These are phyloP conservation scores for Penicillium sp. DNA, from an alignment of 2,329 filamentous ascomycete genomes.

Conservation along the genomic window DNA sequence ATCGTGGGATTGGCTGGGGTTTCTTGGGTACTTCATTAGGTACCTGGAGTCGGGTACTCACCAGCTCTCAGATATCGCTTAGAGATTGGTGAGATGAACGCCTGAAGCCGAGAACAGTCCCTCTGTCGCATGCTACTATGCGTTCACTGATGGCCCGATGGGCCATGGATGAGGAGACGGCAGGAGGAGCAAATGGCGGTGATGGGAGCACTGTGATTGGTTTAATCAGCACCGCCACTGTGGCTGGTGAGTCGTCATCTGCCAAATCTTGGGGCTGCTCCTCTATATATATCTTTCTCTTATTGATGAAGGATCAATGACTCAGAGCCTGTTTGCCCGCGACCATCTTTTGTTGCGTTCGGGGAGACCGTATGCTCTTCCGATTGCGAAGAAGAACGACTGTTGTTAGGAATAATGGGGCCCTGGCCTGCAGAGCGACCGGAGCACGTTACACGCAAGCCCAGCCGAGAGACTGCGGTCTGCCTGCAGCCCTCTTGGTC, in stretches of 20 bases:
- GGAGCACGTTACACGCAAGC: slow-evolving; percentile 15
- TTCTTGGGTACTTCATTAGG: slow-evolving; percentile 20
- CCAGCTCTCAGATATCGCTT: background rate
- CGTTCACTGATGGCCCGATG: background rate
- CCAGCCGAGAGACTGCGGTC: slow-evolving; percentile 1
- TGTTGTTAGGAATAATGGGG: background rate
- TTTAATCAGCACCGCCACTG: slow-evolving; percentile 34
- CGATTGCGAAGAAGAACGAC: background rate
- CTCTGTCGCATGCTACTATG: background rate
- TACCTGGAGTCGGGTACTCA: slow-evolving; percentile 18
- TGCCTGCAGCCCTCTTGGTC: slow-evolving; percentile 4
- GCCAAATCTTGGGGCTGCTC: background rate
- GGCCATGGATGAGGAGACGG: background rate
- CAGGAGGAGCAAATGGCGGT: slow-evolving; percentile 33
- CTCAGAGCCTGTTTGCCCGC: background rate
- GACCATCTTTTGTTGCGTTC: background rate
- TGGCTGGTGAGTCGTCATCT: slow-evolving; percentile 29
- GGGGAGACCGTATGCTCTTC: slow-evolving; percentile 1
- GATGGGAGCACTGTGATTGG: slow-evolving; percentile 36
- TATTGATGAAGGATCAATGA: background rate
- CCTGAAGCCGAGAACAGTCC: background rate
- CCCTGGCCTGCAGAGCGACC: slow-evolving; percentile 15
- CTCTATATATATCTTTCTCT: background rate
- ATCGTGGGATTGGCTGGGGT: slow-evolving; percentile 18
- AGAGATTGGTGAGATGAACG: background rate